Base-by-base conservation (phyloP, 2,329 filamentous ascomycete species). In the Fusarium annulatum region DNA sequence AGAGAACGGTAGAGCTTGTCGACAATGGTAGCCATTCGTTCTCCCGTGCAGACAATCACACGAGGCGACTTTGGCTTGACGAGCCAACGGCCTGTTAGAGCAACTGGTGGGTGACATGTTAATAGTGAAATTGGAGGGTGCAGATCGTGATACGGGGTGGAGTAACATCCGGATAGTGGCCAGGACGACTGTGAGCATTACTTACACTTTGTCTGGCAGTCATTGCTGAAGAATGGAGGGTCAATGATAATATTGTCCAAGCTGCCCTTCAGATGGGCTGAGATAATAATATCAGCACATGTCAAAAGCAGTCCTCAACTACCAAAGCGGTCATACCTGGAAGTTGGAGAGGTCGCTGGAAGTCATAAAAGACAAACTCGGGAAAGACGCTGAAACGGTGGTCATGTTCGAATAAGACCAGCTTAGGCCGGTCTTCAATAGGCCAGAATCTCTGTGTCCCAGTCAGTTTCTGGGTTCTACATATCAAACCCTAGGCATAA, bases 121-220 rank as follows among this genome's bases (percentile, higher is more conserved):
- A 77, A 73, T 59, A 61, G 61, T 58, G 46, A 48, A 52, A 55
- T 46, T 48, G 46, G 19, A 41, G 19, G 23, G 19, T 14, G 9
- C 18, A 15, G 19, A 23, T 45, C 10, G 14, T 30, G 16, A 36
- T 21, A 16, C 21, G n/a, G n/a, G 10, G 30, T 41, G 3, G 14
- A 14, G n/a, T 23, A 23, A 12, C 9, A 39, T 30, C 21, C 11
- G 15, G 28, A 38, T 38, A 46, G 34, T 64, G n/a, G n/a, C 33
- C 56, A 28, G 21, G 16, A 42, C 7, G 15, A 26, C 30, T 33
- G n/a, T 9, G 34, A 28, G 33, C 23, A 38, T 21, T 19, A 77
- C 82, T 74, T 76, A 92, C 91, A 85, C 85, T 94, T 95, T 1
- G 92, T 94, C 80, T 96, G 93, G 79, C 93, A 96, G 78, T 96